phyloP scores from a whole-genome alignment of 2,329 filamentous ascomycete species.

The Fusarium euwallaceae region DNA sequence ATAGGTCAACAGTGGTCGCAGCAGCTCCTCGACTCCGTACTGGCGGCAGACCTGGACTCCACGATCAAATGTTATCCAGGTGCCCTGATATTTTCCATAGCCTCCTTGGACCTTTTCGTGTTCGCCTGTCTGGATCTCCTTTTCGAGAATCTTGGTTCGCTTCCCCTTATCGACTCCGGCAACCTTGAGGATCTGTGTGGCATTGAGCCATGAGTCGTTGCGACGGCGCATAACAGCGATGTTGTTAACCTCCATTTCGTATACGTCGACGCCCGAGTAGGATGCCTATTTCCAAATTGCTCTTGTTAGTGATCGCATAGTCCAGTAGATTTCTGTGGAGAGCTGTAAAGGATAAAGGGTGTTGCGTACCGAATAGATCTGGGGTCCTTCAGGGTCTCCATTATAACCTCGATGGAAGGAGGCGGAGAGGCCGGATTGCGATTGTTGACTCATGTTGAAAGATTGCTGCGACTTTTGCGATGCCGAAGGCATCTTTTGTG shows the following conservation, averaged over 20 bases:
- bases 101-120: constrained; percentile 99
- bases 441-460: constrained; percentile 69
- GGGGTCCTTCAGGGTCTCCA: constrained; percentile 59
- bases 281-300: constrained; percentile 69
- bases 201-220: constrained; percentile 96
- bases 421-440: constrained; percentile 56
- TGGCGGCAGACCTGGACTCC: constrained; percentile 91
- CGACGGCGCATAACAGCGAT: constrained; percentile 96
- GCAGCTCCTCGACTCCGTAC: constrained; percentile 81
- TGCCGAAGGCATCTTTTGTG: constrained; percentile 55
- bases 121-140: constrained; percentile 95
- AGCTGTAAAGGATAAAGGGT: background rate
- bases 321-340: background rate
- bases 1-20: constrained; percentile 82
- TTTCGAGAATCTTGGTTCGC: constrained; percentile 96
- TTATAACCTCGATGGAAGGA: constrained; percentile 55
- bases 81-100: constrained; percentile 99
- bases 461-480: constrained; percentile 69
- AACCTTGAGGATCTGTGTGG: constrained; percentile 97
- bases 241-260: constrained; percentile 97
- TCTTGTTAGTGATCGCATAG: constrained; percentile 33
- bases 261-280: constrained; percentile 95
- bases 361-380: constrained; percentile 72
- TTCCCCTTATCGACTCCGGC: constrained; percentile 98
- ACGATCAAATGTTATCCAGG: constrained; percentile 95